A percentile compares a stretch with the other conserved stretches of the same genome.
Evolutionary conservation across 2,329 filamentous ascomycete genomes (phyloP).

Genomic region (Colletotrichum tanaceti): DNA sequence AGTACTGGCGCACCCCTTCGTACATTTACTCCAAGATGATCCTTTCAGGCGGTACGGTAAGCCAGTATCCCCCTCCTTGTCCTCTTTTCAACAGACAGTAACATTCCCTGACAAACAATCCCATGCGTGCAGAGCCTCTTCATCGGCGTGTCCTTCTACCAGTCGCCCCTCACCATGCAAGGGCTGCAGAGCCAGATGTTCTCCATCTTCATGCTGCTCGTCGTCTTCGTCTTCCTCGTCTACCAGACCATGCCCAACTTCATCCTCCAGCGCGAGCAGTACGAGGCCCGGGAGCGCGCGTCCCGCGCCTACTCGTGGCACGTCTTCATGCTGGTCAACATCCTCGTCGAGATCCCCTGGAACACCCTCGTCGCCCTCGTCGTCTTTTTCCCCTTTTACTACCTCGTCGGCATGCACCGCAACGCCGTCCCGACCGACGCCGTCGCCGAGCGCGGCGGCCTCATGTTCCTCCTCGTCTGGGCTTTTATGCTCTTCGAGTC

Average conservation of each 20-base stretch:
- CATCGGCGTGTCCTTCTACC: constrained; percentile 71
- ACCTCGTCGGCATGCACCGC: constrained; percentile 69
- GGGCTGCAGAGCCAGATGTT: constrained; percentile 77
- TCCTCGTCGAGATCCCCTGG: constrained; percentile 73
- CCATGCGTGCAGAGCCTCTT: constrained; percentile 67
- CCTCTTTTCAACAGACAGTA: too few species aligned
- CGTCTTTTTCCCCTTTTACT: constrained; percentile 74
- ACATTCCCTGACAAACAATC: too few species aligned
- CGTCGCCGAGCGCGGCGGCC: constrained; percentile 57
- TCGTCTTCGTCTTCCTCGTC: constrained; percentile 70
- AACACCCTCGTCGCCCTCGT: constrained; percentile 70
- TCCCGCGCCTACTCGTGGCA: constrained; percentile 58
- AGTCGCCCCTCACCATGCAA: constrained; percentile 66
- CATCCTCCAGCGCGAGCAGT: constrained; percentile 72
- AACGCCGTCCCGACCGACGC: constrained; percentile 55
- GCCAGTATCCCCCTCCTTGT: constrained; percentile 6
- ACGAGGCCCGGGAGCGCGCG: constrained; percentile 73
- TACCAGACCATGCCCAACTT: constrained; percentile 76
- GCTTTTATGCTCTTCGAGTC: constrained; percentile 72
- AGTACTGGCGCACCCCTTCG: constrained; percentile 81
- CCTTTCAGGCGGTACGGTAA: constrained; percentile 60
- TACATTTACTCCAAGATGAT: constrained; percentile 79
- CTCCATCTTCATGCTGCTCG: constrained; percentile 72
- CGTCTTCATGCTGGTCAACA: constrained; percentile 71
- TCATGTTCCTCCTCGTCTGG: constrained; percentile 73